These are phyloP conservation scores for Pachyrhizus erosus DNA, from an alignment of 306 rosid species.

Conservation along the genomic window DNA sequence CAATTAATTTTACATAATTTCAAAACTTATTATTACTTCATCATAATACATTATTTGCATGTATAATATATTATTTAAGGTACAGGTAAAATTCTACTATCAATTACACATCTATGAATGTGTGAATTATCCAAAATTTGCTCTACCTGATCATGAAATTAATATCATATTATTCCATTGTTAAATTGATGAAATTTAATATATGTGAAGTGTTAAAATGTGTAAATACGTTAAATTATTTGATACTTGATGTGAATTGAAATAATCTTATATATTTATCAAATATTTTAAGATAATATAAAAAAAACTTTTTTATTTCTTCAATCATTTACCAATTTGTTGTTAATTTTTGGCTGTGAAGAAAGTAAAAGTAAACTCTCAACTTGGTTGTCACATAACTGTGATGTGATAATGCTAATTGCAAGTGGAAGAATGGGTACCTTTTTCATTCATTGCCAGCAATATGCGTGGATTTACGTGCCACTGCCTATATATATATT, in stretches of 20 bases:
- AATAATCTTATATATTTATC: neutral
- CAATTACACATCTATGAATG: too few relatives aligned
- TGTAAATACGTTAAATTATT: neutral
- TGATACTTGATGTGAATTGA: neutral
- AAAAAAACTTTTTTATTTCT: neutral
- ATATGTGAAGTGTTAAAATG: too few relatives aligned
- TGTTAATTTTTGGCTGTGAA: neutral
- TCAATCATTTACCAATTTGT: neutral
- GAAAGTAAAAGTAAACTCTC: neutral
- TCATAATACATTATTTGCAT: too few relatives aligned
- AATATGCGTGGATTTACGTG: neutral
- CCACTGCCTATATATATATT: too few relatives aligned
- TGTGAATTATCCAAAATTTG: too few relatives aligned
- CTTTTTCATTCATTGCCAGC: neutral
- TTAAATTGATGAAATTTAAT: too few relatives aligned
- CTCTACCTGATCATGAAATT: too few relatives aligned
- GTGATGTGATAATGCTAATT: neutral
- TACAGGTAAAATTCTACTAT: too few relatives aligned
- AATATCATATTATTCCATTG: too few relatives aligned
- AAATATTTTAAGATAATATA: neutral
- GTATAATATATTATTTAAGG: too few relatives aligned
- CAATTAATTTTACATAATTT: too few relatives aligned
- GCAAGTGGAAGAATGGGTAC: neutral
- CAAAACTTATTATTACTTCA: too few relatives aligned
- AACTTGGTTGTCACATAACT: constrained; percentile 11